These are phyloP conservation scores for Coelastrella sp. DNA, from an alignment of 139 green algal genomes.

Conservation along the genomic window DNA sequence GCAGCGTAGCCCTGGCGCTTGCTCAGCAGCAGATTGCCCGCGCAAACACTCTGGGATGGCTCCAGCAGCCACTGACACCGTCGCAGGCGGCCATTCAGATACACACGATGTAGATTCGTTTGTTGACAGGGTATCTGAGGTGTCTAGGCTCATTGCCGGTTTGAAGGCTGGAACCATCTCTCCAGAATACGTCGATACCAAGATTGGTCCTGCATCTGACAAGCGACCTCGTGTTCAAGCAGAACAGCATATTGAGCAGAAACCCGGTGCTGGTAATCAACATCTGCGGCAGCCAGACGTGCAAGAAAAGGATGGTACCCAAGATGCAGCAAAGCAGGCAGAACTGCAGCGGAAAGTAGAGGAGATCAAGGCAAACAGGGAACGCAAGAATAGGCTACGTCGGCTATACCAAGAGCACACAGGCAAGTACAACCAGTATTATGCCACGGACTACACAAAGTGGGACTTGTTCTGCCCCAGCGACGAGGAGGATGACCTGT, in stretches of 20 bases:
- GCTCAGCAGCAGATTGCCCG: background rate
- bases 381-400: conserved; percentile 67
- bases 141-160: conserved; percentile 74
- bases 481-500: conserved; percentile 88
- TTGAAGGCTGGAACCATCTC: conserved; percentile 74
- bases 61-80: background rate
- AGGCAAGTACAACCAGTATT: background rate
- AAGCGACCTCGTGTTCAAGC: too few species aligned
- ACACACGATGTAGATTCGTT: conserved; percentile 72
- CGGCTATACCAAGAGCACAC: conserved; percentile 56
- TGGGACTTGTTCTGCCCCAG: conserved; percentile 88
- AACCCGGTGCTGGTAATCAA: too few species aligned
- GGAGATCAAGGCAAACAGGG: conserved; percentile 67
- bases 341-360: conserved; percentile 56
- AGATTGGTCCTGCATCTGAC: background rate
- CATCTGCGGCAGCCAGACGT: background rate
- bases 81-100: background rate
- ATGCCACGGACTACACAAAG: conserved; percentile 81
- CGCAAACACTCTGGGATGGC: background rate
- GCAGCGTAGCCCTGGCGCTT: too few species aligned
- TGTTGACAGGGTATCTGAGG: conserved; percentile 77
- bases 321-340: conserved; percentile 43
- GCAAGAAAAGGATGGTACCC: conserved; percentile 10
- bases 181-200: conserved; percentile 78
- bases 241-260: too few species aligned